A percentile compares a stretch with the other conserved stretches of the same genome.
phyloP scores from a whole-genome alignment of 176 grass and related monocot genomes.

The Oryza glumipatula region DNA sequence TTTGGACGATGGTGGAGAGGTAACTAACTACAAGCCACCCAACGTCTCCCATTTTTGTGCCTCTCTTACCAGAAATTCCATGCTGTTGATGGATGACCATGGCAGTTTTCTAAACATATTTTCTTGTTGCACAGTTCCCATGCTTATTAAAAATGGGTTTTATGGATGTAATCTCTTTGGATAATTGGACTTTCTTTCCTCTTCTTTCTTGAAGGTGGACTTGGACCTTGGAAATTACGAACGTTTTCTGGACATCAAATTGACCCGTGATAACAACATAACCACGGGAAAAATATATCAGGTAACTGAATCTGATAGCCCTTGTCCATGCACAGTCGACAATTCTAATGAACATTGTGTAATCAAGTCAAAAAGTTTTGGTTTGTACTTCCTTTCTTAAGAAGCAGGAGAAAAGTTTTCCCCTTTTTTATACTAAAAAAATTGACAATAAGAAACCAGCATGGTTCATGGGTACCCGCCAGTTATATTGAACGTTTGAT shows the following conservation, averaged over 20 bases:
- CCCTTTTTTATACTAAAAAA: neutral
- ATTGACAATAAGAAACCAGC: conserved; percentile 23
- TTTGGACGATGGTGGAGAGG: conserved; percentile 98
- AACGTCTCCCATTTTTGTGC: conserved; percentile 28
- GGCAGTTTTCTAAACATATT: conserved; percentile 1
- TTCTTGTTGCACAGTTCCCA: conserved; percentile 20
- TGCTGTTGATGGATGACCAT: conserved; percentile 14
- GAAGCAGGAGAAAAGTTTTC: neutral
- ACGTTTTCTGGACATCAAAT: conserved; percentile 94
- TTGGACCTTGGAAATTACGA: conserved; percentile 99
- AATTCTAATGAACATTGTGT: conserved; percentile 13
- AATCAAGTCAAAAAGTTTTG: conserved; percentile 43
- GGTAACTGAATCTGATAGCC: conserved; percentile 49
- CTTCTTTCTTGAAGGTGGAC: conserved; percentile 72
- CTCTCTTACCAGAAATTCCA: conserved; percentile 1
- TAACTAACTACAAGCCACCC: conserved; percentile 60
- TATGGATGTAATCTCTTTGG: conserved; percentile 29
- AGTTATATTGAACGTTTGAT: conserved; percentile 46
- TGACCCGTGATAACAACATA: conserved; percentile 96
- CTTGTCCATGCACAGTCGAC: conserved; percentile 39
- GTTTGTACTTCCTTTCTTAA: conserved; percentile 8
- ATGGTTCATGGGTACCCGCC: conserved; percentile 19
- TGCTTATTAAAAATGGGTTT: conserved; percentile 4
- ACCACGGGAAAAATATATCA: conserved; percentile 99
- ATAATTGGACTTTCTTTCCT: conserved; percentile 34